A percentile compares a stretch with the other conserved stretches of the same genome.
phyloP scores from a whole-genome alignment of 306 rosid species.

The Fragaria vesca region DNA sequence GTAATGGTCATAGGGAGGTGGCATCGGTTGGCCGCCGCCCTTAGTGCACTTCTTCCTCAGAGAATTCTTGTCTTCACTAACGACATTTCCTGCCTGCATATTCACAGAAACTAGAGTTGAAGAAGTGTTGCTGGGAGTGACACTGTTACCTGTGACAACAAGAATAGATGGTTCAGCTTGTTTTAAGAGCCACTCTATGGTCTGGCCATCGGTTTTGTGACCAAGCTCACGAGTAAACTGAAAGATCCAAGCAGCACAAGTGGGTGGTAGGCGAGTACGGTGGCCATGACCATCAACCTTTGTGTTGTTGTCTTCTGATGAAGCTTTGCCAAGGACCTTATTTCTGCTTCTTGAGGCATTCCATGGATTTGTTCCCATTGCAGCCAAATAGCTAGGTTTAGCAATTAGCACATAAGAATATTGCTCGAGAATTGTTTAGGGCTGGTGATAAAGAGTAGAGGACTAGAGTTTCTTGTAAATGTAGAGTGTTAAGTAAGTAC shows the following conservation, averaged over 20 bases:
- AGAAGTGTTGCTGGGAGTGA: background rate
- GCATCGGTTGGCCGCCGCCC: background rate
- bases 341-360: background rate
- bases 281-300: conserved; percentile 43
- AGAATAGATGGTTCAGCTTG: conserved; percentile 43
- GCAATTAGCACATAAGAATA: background rate
- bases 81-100: background rate
- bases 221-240: conserved; percentile 29
- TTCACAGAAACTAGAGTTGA: background rate
- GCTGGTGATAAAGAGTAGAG: background rate
- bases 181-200: conserved; percentile 53
- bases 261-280: conserved; percentile 36
- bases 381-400: background rate
- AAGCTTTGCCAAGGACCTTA: conserved; percentile 4
- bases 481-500: too few relatives aligned
- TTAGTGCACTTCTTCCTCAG: background rate
- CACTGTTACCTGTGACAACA: conserved; percentile 6
- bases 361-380: background rate
- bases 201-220: conserved; percentile 43
- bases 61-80: background rate
- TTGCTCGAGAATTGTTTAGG: background rate
- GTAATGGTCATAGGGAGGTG: conserved; percentile 33
- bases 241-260: conserved; percentile 46
- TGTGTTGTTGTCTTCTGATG: conserved; percentile 25
- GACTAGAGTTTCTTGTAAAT: background rate